These are phyloP conservation scores for Trematosphaeria pertusa DNA, from an alignment of 2,329 filamentous ascomycete species.

Conservation along the genomic window DNA sequence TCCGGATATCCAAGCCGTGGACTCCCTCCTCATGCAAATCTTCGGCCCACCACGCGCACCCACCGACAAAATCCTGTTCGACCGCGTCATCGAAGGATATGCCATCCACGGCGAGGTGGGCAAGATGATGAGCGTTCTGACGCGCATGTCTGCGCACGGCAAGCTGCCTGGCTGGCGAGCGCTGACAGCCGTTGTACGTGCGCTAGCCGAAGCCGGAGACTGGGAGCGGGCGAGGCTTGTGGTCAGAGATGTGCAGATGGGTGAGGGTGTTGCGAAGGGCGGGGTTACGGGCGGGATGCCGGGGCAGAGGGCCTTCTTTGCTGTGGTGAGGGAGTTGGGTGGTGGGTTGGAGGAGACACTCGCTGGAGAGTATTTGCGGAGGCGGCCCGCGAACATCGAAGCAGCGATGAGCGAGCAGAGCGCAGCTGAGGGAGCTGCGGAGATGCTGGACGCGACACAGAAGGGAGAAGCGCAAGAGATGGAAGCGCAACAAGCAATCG, in stretches of 20 bases:
- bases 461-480: neutral
- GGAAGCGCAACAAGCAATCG: neutral
- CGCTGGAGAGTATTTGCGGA: conserved; percentile 9
- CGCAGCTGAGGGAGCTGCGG: neutral
- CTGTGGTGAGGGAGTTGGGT: conserved; percentile 15
- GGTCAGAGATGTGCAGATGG: conserved; percentile 46
- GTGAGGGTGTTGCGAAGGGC: conserved; percentile 36
- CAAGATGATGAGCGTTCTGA: conserved; percentile 53
- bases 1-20: conserved; percentile 67
- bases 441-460: neutral
- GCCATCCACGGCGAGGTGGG: conserved; percentile 60
- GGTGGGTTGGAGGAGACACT: conserved; percentile 7
- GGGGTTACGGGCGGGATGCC: conserved; percentile 23
- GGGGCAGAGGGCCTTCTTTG: conserved; percentile 27
- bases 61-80: conserved; percentile 69
- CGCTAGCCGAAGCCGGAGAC: conserved; percentile 47
- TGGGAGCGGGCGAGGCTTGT: conserved; percentile 41
- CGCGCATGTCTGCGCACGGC: conserved; percentile 47
- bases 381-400: no score
- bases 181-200: conserved; percentile 46
- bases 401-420: neutral
- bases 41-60: conserved; percentile 34
- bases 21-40: conserved; percentile 62
- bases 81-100: conserved; percentile 73
- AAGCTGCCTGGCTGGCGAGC: conserved; percentile 53